phyloP scores from a whole-genome alignment of 306 rosid species.

The Acacia confusa region DNA sequence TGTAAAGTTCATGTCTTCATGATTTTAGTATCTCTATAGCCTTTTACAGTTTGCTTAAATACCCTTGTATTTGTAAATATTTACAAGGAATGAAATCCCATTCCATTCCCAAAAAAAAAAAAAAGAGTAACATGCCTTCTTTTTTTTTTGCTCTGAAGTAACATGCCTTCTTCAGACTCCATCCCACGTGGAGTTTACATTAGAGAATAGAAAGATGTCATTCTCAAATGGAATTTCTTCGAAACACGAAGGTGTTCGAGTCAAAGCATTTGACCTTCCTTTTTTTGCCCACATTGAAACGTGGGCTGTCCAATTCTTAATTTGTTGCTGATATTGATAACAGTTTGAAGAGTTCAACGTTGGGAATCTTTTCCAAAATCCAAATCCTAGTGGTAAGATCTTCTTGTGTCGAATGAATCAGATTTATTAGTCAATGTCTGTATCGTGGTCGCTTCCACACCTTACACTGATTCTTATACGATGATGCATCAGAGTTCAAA shows the following conservation, averaged over 20 bases:
- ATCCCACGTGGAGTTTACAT: not conserved
- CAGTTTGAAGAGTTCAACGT: not conserved
- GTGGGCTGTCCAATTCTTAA: not conserved
- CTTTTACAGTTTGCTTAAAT: too few species aligned
- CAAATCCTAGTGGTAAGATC: not conserved
- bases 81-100: too few species aligned
- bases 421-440: not conserved
- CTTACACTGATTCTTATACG: too few species aligned
- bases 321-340: not conserved
- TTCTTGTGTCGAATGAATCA: not conserved
- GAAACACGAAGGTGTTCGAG: not conserved
- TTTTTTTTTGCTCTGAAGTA: too few species aligned
- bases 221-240: constrained; percentile 12
- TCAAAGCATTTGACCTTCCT: not conserved
- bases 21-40: too few species aligned
- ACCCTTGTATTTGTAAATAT: too few species aligned
- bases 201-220: not conserved
- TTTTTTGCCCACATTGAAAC: not conserved
- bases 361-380: not conserved
- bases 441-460: not conserved
- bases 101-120: not conserved
- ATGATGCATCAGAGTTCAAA: too few species aligned
- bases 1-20: too few species aligned
- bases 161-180: not conserved
- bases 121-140: not conserved